Evolutionary conservation across 2,329 filamentous ascomycete genomes (phyloP).

Genomic region (Biscogniauxia sp.): DNA sequence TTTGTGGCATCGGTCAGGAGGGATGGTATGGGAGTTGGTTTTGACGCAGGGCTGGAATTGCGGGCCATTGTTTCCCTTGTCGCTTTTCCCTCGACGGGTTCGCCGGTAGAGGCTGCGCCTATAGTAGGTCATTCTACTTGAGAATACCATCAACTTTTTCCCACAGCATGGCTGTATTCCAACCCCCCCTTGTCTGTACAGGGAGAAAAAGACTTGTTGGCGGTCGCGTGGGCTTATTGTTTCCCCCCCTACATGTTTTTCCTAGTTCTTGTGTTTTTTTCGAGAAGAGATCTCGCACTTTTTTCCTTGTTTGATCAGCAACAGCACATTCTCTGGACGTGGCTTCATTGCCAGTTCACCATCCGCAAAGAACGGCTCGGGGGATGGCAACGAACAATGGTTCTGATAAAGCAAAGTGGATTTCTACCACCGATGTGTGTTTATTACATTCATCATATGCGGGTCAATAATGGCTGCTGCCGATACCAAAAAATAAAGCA

Average conservation of each 20-base stretch:
- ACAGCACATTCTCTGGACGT: constrained; percentile 18
- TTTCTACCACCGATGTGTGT: constrained; percentile 7
- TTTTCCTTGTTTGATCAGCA: constrained; percentile 30
- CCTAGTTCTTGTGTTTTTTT: constrained; percentile 29
- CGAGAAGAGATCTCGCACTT: constrained; percentile 28
- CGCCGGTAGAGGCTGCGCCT: constrained; percentile 27
- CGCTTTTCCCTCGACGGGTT: constrained; percentile 23
- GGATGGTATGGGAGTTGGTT: constrained; percentile 32
- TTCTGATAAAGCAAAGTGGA: not conserved
- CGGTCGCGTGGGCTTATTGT: constrained; percentile 27
- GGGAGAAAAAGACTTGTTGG: constrained; percentile 26
- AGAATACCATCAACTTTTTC: constrained; percentile 27
- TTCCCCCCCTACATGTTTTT: constrained; percentile 23
- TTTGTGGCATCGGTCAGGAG: constrained; percentile 32
- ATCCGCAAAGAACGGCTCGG: not conserved
- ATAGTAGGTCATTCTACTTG: constrained; percentile 27
- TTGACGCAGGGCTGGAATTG: constrained; percentile 32
- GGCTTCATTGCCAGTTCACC: constrained; percentile 9
- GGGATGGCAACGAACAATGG: not conserved
- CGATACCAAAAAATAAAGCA: constrained; percentile 26
- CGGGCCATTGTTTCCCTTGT: constrained; percentile 28
- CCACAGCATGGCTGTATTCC: constrained; percentile 22
- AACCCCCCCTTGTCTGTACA: constrained; percentile 24
- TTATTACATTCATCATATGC: constrained; percentile 14
- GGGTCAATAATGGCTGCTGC: constrained; percentile 22